Evolutionary conservation across 1,284 basidiomycete genomes (phyloP), one percentile per base, ranked within the genome.

Genomic region (Meira miltonrushii): DNA sequence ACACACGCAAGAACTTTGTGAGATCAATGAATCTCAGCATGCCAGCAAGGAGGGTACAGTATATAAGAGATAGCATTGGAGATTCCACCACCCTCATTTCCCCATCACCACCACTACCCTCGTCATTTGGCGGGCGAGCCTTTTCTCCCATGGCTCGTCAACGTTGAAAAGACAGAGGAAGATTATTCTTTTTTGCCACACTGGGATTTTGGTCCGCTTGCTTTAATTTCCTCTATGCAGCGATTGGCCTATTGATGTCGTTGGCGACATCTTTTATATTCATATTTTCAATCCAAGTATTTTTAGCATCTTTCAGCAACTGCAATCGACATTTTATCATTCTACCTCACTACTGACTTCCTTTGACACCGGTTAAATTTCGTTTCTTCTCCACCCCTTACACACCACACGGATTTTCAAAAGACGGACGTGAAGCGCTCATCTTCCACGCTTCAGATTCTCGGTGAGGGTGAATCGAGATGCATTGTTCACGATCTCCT

Each of bases 131-230:
- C 54, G 54, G 21, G 21, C 54, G 39, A 46, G 25, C 25, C 40
- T 19, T n/a, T 17, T 38, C n/a, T 33, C n/a, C 54, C 11, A 23
- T 55, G 40, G 38, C 25, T 46, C 39, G 41, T 33, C 19, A 23
- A 17, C 54, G 54, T 55, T 55, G 54, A 55, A 55, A 39, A 41
- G 37, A 25, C n/a, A 46, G 39, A 55, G 54, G 54, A 55, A 55
- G 54, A 55, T 55, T 23, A 12, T 33, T 33, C 51, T 23, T 37
- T 11, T 43, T 25, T 53, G 11, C 50, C 38, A 53, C 37, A n/a
- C 50, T 53, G 50, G 50, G 50, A 53, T 53, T 53, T 53, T 53
- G 50, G 50, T 33, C 17, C 50, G 12, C 19, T 19, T 39, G 12
- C 37, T n/a, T 33, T 21, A 28, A 25, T 4, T 41, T 17, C 10